Percentiles rank a stretch among this genome's conserved stretches.
Conservation (phyloP, 1,284 basidiomycete genomes). For the Fistulina hepatica region DNA sequence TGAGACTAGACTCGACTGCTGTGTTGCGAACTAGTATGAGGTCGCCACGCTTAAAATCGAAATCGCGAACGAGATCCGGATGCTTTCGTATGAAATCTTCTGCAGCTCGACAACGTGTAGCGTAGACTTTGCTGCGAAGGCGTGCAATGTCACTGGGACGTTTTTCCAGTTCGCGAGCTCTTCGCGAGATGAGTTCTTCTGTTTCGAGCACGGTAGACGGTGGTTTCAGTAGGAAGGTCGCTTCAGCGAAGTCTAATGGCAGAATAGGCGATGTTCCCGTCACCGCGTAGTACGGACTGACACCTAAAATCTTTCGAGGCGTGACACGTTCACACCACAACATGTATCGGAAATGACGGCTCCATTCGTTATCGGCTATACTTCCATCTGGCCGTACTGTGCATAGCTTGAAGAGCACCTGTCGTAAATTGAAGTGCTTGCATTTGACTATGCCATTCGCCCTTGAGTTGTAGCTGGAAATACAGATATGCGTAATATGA, state of each 20-base stretch:
- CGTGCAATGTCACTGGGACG: slow-evolving; percentile 2
- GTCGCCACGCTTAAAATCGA: slow-evolving; percentile 14
- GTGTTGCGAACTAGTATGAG: slow-evolving; percentile 16
- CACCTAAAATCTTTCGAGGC: slow-evolving; percentile 10
- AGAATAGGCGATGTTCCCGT: slow-evolving; percentile 14
- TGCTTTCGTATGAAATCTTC: not conserved
- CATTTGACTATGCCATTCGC: slow-evolving; percentile 31
- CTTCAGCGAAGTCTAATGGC: slow-evolving; percentile 16
- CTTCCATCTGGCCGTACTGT: no score
- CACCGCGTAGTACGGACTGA: slow-evolving; percentile 16
- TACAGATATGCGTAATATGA: slow-evolving; percentile 28
- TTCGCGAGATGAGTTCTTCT: slow-evolving; percentile 3
- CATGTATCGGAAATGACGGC: slow-evolving; percentile 4
- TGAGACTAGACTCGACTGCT: slow-evolving; percentile 10
- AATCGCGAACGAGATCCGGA: slow-evolving; percentile 8
- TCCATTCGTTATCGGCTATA: slow-evolving; percentile 1
- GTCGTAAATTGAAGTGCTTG: slow-evolving; percentile 25
- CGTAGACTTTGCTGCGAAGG: slow-evolving; percentile 1
- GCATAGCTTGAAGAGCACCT: slow-evolving; percentile 28
- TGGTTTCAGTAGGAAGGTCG: slow-evolving; percentile 3
- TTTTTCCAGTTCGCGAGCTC: slow-evolving; percentile 6
- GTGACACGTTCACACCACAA: slow-evolving; percentile 21
- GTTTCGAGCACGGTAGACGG: slow-evolving; percentile 19
- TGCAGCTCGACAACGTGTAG: not conserved
- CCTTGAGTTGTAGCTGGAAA: slow-evolving; percentile 34